phyloP scores from a whole-genome alignment of 1,139 yeast genomes.

The Geotrichum restrictum region DNA sequence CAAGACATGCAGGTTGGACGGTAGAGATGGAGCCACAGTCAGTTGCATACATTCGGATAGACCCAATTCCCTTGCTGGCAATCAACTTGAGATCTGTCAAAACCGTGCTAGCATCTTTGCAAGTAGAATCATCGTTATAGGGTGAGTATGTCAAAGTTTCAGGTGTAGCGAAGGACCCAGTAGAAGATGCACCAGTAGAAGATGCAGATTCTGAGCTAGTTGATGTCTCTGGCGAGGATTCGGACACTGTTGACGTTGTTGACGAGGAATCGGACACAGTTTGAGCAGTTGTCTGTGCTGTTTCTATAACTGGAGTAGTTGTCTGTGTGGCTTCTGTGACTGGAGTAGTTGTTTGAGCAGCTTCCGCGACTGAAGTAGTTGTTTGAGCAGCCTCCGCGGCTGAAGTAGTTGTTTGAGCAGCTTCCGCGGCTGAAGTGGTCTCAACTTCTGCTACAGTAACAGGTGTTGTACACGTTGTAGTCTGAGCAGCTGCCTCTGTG shows the following conservation, averaged over 20 bases:
- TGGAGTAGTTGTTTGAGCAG: not conserved
- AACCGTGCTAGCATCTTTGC: constrained; percentile 58
- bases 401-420: not conserved
- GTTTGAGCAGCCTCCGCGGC: not conserved
- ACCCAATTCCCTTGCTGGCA: constrained; percentile 55
- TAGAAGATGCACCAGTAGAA: not conserved
- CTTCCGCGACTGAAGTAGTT: not conserved
- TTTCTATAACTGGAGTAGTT: too few relatives aligned
- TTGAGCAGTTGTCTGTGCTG: too few relatives aligned
- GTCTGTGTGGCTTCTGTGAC: not conserved
- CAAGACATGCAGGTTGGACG: constrained; percentile 58
- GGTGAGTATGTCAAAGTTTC: constrained; percentile 74
- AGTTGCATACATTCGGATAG: constrained; percentile 75
- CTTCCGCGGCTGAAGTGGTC: not conserved
- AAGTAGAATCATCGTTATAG: constrained; percentile 60
- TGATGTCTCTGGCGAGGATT: too few relatives aligned
- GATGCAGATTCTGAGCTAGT: not conserved
- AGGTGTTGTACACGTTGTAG: too few relatives aligned
- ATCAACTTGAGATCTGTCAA: constrained; percentile 56
- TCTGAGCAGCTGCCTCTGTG: not conserved
- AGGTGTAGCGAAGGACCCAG: constrained; percentile 40
- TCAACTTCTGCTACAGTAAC: not conserved
- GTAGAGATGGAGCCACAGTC: constrained; percentile 71
- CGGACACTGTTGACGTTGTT: not conserved
- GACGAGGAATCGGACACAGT: too few relatives aligned